Percentiles rank a stretch among this genome's conserved stretches.
These are phyloP conservation scores for Emmonsiellopsis sp. DNA, from an alignment of 2,329 filamentous ascomycete species.

Conservation along the genomic window DNA sequence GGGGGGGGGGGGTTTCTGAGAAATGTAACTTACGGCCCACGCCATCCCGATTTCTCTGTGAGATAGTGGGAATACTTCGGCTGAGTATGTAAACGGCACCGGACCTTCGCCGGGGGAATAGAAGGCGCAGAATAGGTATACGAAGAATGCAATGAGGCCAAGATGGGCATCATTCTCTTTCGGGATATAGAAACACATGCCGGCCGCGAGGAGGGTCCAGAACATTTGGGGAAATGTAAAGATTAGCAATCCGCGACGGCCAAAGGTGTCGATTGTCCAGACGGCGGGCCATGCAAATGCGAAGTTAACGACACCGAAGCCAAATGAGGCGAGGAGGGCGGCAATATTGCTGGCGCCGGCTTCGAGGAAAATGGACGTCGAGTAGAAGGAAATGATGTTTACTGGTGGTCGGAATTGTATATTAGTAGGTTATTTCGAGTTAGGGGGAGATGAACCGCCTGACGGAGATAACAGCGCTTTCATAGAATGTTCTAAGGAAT, in stretches of 20 bases:
- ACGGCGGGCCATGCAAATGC: slow-evolving; percentile 55
- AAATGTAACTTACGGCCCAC: slow-evolving; percentile 21
- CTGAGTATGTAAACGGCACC: slow-evolving; percentile 44
- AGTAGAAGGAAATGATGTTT: slow-evolving; percentile 66
- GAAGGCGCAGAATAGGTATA: slow-evolving; percentile 57
- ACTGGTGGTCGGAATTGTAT: slow-evolving; percentile 24
- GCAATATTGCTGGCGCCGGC: slow-evolving; percentile 40
- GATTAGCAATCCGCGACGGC: slow-evolving; percentile 51
- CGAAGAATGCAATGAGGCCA: slow-evolving; percentile 50
- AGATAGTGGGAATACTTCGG: slow-evolving; percentile 48
- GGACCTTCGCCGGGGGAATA: slow-evolving; percentile 57
- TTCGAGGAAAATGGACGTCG: slow-evolving; percentile 34
- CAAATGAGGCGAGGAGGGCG: slow-evolving; percentile 53
- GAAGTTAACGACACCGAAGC: slow-evolving; percentile 56
- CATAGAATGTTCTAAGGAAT: not conserved
- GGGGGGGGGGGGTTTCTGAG: no score
- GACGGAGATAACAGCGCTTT: slow-evolving; percentile 1
- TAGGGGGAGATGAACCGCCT: no score
- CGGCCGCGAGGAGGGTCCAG: slow-evolving; percentile 56
- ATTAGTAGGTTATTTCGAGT: not conserved
- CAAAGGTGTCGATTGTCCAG: slow-evolving; percentile 59
- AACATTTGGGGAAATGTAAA: slow-evolving; percentile 62
- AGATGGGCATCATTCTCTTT: slow-evolving; percentile 35
- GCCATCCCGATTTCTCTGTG: slow-evolving; percentile 46
- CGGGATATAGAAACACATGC: slow-evolving; percentile 49